A percentile compares a stretch with the other conserved stretches of the same genome.
Conservation (phyloP, 78 protist genomes). For the Pigoraptor vietnamica region DNA sequence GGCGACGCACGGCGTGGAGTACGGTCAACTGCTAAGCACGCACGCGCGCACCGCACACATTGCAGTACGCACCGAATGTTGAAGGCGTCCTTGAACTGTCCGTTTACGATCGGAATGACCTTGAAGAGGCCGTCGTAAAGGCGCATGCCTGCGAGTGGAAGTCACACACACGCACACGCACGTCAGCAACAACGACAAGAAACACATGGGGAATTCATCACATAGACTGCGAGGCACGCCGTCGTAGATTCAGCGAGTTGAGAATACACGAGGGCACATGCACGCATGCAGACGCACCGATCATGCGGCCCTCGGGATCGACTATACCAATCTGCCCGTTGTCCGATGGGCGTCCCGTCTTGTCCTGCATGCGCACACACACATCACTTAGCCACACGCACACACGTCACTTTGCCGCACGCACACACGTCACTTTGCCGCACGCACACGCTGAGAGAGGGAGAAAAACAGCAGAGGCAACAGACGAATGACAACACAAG, state of each 20-base stretch:
- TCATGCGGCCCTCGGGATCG: conserved; percentile 62
- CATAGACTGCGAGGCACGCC: too few species aligned
- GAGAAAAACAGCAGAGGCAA: too few species aligned
- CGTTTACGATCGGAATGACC: conserved; percentile 47
- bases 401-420: too few species aligned
- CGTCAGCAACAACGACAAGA: background rate
- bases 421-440: too few species aligned
- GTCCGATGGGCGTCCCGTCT: conserved; percentile 45
- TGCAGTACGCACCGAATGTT: conserved; percentile 26
- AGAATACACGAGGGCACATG: background rate
- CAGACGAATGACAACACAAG: too few species aligned
- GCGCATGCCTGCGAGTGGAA: conserved; percentile 15
- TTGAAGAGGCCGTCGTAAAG: conserved; percentile 52
- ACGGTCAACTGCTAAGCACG: too few species aligned
- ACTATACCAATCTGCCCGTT: conserved; percentile 44
- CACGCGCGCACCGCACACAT: too few species aligned
- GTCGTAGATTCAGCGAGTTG: too few species aligned
- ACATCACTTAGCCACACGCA: background rate
- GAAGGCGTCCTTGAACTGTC: conserved; percentile 39
- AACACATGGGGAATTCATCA: background rate
- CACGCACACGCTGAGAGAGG: too few species aligned
- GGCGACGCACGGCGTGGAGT: too few species aligned
- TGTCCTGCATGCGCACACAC: conserved; percentile 14
- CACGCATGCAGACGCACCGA: conserved; percentile 14
- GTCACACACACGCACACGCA: background rate